phyloP scores from a whole-genome alignment of 2,329 filamentous ascomycete species.

The Parasarocladium wereldwijsianum region DNA sequence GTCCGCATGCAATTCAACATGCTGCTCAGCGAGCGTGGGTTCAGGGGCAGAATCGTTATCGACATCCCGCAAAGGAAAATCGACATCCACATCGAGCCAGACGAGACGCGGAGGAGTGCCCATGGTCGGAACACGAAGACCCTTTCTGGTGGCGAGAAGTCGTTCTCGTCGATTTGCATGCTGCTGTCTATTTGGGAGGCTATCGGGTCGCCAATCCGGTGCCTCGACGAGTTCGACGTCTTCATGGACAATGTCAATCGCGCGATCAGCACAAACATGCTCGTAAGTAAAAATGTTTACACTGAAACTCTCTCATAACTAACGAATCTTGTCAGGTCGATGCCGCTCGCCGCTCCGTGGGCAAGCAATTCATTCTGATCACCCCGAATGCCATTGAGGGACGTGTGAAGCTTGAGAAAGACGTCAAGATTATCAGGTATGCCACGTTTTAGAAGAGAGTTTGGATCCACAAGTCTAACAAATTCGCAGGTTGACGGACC shows the following conservation, averaged over 20 bases:
- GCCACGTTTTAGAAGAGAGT: slow-evolving; percentile 9
- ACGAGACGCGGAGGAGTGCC: slow-evolving; percentile 52
- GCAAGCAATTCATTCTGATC: slow-evolving; percentile 89
- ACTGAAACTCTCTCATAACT: not conserved
- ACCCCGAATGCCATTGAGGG: slow-evolving; percentile 74
- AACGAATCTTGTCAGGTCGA: slow-evolving; percentile 42
- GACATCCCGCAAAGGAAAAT: slow-evolving; percentile 64
- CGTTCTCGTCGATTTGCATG: slow-evolving; percentile 91
- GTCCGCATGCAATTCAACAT: slow-evolving; percentile 79
- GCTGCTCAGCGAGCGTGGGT: slow-evolving; percentile 76
- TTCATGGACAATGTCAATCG: slow-evolving; percentile 99
- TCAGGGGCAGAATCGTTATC: slow-evolving; percentile 66
- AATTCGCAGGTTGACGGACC: slow-evolving; percentile 36
- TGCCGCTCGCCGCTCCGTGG: slow-evolving; percentile 73
- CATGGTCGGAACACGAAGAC: slow-evolving; percentile 77
- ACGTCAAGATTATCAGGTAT: slow-evolving; percentile 67
- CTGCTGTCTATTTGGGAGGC: slow-evolving; percentile 91
- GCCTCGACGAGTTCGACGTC: slow-evolving; percentile 95
- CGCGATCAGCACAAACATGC: slow-evolving; percentile 83
- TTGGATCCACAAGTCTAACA: not conserved
- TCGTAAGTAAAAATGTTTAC: slow-evolving; percentile 39
- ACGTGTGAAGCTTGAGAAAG: slow-evolving; percentile 40
- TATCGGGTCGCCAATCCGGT: slow-evolving; percentile 90
- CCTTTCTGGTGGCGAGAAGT: slow-evolving; percentile 91
- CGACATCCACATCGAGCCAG: slow-evolving; percentile 61